Evolutionary conservation across 345 rosid genomes (phyloP), one percentile per base, ranked within the genome.

Genomic region (Adansonia digitata): DNA sequence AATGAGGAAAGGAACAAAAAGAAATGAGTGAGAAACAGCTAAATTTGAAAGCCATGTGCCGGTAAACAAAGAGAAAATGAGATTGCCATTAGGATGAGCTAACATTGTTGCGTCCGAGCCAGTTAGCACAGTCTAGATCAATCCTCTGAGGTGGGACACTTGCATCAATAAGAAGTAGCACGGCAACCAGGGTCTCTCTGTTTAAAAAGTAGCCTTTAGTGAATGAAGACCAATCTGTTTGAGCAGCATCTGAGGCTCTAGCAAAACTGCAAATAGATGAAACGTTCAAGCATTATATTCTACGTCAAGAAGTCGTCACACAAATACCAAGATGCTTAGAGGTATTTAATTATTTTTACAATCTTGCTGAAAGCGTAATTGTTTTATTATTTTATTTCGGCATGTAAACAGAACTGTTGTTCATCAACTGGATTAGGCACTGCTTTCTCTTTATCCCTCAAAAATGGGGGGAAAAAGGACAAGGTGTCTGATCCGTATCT

Each of bases 21-120:
- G 26, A 42, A 40, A 55, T 9, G 26, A 10, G 39, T 60, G 26
- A 77, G 42, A 77, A 59, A 34, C 46, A 22, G 12, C 51, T 0
- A 17, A 56, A 52, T 17, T 14, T 29, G 39, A 61, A 56, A 61
- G 42, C 11, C 15, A 17, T 45, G 24, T 1, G 11, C 15, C 20
- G 29, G 13, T 65, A 64, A 59, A 39, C n/a, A 43, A n/a, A 69
- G 18, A 48, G 42, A 75, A n/a, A 24, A 2, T 12, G 13, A n/a
- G 31, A 34, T 46, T 11, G 65, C 17, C 2, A 3, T 11, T 27
- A 9, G 18, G 24, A n/a, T n/a, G 59, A 20, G 26, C 85, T 8
- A 80, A 91, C 98, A 60, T 91, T 82, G 84, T 90, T 91, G 80
- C 93, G 96, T 51, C 94, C 94, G 69, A 94, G 97, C 99, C 99